These are phyloP conservation scores for Catharanthus roseus DNA, from an alignment of 257 asterid species.

Conservation along the genomic window DNA sequence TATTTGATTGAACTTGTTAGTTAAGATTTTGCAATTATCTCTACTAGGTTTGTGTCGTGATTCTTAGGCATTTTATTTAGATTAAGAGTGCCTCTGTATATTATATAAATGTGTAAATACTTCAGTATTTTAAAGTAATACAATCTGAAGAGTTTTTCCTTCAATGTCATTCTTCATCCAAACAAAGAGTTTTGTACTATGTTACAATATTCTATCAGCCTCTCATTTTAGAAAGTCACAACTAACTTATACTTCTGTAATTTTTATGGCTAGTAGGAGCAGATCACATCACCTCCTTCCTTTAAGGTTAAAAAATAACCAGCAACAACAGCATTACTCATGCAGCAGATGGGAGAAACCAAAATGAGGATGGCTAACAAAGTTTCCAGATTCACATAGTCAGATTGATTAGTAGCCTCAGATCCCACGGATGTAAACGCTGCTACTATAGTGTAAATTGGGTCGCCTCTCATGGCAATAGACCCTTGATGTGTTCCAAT, in stretches of 20 bases:
- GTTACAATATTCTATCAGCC: constrained; percentile 11
- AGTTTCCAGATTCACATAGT: constrained; percentile 47
- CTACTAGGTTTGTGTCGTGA: too few species aligned
- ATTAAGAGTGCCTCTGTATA: too few species aligned
- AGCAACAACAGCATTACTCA: constrained; percentile 24
- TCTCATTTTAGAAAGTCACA: background rate
- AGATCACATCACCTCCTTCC: background rate
- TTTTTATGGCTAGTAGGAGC: background rate
- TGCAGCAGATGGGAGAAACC: constrained; percentile 41
- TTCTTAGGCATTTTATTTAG: too few species aligned
- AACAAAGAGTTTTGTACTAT: constrained; percentile 4
- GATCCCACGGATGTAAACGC: constrained; percentile 40
- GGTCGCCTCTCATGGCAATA: constrained; percentile 41
- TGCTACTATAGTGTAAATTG: constrained; percentile 27
- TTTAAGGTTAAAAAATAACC: background rate
- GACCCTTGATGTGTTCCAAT: constrained; percentile 31
- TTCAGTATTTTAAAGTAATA: too few species aligned
- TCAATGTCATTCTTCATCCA: too few species aligned
- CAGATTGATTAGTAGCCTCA: constrained; percentile 44
- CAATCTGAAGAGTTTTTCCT: too few species aligned
- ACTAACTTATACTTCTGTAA: background rate
- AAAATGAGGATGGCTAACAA: constrained; percentile 31
- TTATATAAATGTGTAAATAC: too few species aligned
- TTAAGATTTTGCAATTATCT: too few species aligned
- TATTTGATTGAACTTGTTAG: too few species aligned